Percentiles rank a stretch among this genome's conserved stretches.
Evolutionary conservation across 495 filamentous ascomycete genomes (phyloP).

Genomic region (Niebla homalea): DNA sequence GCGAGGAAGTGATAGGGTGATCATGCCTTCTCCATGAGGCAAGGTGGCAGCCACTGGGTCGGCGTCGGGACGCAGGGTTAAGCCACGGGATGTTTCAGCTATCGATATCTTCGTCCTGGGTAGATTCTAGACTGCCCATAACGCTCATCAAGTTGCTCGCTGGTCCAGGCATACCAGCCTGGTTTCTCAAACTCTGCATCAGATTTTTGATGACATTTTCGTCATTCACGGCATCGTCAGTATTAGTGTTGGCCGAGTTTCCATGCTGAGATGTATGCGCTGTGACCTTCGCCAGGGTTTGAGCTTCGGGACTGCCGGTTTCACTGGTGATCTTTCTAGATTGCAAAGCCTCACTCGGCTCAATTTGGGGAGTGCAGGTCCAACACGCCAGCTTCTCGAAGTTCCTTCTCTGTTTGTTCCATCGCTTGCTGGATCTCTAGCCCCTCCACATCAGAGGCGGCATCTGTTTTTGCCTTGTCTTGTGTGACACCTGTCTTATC

Average conservation of each 20-base stretch:
- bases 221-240: constrained; percentile 55
- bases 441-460: constrained; percentile 39
- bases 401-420: constrained; percentile 66
- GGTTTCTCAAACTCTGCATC: constrained; percentile 81
- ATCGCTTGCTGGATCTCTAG: constrained; percentile 61
- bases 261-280: too few species aligned
- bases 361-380: constrained; percentile 25
- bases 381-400: constrained; percentile 63
- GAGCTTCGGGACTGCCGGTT: constrained; percentile 1
- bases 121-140: constrained; percentile 50
- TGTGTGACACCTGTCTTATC: background rate
- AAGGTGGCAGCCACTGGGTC: too few species aligned
- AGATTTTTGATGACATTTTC: constrained; percentile 83
- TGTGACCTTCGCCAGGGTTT: too few species aligned
- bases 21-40: too few species aligned
- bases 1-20: too few species aligned
- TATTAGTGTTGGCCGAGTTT: too few species aligned
- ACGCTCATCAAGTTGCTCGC: constrained; percentile 72
- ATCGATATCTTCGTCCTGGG: constrained; percentile 52
- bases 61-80: too few species aligned
- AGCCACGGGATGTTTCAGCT: background rate
- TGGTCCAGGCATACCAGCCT: constrained; percentile 72
- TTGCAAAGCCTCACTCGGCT: too few species aligned
- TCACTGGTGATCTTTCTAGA: too few species aligned
- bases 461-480: background rate